Conservation (phyloP, 306 rosid genomes). For the Fragaria vesca region DNA sequence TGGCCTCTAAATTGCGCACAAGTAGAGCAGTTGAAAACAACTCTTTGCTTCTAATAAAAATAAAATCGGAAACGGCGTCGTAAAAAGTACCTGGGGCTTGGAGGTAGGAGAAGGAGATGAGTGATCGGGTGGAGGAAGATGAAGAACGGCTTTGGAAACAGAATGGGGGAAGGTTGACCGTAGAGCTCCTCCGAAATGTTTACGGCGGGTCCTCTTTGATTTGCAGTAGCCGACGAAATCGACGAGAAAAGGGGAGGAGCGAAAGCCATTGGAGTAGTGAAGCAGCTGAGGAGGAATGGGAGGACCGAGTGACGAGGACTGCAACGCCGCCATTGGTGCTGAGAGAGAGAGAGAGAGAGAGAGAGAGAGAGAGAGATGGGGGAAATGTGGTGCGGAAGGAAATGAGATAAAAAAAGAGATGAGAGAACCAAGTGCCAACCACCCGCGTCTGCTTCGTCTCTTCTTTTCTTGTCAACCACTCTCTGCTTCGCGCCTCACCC, state of each 20-base stretch:
- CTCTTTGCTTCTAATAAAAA: too few species aligned
- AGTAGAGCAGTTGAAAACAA: too few species aligned
- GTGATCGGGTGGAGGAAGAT: constrained; percentile 20
- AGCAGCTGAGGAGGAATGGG: constrained; percentile 42
- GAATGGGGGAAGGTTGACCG: constrained; percentile 30
- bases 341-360: neutral
- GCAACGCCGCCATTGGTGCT: constrained; percentile 71
- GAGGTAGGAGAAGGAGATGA: constrained; percentile 36
- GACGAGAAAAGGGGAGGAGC: constrained; percentile 36
- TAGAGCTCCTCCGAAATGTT: constrained; percentile 15
- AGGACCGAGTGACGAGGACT: constrained; percentile 50
- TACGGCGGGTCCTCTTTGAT: constrained; percentile 46
- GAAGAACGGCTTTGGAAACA: constrained; percentile 49
- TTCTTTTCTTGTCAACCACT: neutral
- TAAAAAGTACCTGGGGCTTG: constrained; percentile 45
- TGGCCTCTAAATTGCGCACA: too few species aligned
- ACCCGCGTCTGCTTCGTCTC: neutral
- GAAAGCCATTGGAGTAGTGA: constrained; percentile 28
- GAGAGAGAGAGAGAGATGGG: neutral
- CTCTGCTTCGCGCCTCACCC: neutral
- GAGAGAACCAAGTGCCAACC: constrained; percentile 37
- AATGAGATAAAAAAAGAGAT: constrained; percentile 35
- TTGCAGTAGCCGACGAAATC: constrained; percentile 45
- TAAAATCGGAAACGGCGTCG: neutral
- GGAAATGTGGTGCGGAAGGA: constrained; percentile 5